A percentile compares a stretch with the other conserved stretches of the same genome.
These are phyloP conservation scores for Trametes hirsuta DNA, from an alignment of 1,284 basidiomycete species.

Conservation along the genomic window DNA sequence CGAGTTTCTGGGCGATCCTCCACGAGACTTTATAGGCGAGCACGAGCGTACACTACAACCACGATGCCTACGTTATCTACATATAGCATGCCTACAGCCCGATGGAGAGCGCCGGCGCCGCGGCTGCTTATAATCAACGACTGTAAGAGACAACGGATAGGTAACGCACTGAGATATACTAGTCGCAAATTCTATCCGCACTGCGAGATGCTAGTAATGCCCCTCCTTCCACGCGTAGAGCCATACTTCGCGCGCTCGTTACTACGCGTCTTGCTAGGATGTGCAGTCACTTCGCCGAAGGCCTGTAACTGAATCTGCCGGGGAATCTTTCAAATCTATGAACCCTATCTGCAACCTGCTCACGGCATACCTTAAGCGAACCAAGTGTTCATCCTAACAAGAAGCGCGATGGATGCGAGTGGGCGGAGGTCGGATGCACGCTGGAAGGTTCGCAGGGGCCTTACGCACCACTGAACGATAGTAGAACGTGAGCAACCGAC, in stretches of 20 bases:
- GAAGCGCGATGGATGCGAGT: constrained; percentile 75
- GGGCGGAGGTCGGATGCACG: constrained; percentile 69
- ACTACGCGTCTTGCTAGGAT: constrained; percentile 70
- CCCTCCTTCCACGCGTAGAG: constrained; percentile 61
- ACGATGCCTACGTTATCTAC: neutral
- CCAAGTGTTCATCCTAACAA: constrained; percentile 63
- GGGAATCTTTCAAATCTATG: constrained; percentile 16
- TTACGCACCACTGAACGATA: constrained; percentile 8
- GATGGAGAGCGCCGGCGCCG: neutral
- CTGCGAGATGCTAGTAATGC: constrained; percentile 6
- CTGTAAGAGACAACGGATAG: neutral
- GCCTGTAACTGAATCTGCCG: constrained; percentile 33
- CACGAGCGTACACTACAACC: neutral
- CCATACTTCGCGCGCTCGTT: constrained; percentile 71
- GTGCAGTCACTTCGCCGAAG: constrained; percentile 57
- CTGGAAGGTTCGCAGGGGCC: constrained; percentile 48
- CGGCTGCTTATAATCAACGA: neutral
- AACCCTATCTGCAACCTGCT: constrained; percentile 18
- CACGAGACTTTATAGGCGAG: neutral
- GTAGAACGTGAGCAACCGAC: neutral
- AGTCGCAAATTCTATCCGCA: neutral
- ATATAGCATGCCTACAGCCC: neutral
- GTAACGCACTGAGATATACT: neutral
- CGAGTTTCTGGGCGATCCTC: too few relatives aligned
- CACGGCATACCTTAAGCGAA: constrained; percentile 50